phyloP scores from a whole-genome alignment of 2,329 filamentous ascomycete species.

The Fusarium metavorans region DNA sequence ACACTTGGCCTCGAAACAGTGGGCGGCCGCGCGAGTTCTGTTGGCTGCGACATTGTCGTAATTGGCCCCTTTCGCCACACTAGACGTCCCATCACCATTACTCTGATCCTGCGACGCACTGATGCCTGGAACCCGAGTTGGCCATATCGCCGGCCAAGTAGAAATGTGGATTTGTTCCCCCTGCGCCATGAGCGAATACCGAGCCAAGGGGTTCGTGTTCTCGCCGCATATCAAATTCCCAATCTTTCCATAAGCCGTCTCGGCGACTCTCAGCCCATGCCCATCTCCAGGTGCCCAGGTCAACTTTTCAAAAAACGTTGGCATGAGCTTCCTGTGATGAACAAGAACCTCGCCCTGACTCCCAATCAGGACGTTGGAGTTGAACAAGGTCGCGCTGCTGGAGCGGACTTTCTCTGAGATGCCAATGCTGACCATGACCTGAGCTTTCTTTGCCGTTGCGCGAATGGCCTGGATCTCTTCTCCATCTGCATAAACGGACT shows the following conservation, averaged over 20 bases:
- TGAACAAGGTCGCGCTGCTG: conserved; percentile 62
- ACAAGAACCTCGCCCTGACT: conserved; percentile 58
- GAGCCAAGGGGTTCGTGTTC: conserved; percentile 68
- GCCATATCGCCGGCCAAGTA: conserved; percentile 67
- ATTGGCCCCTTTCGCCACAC: conserved; percentile 43
- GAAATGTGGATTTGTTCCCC: conserved; percentile 68
- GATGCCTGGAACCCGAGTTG: conserved; percentile 50
- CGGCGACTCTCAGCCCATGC: conserved; percentile 58
- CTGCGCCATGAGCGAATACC: conserved; percentile 65
- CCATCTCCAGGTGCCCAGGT: conserved; percentile 67
- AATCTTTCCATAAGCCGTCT: conserved; percentile 59
- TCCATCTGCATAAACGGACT: conserved; percentile 60
- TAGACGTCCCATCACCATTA: too few relatives aligned
- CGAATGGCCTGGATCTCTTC: conserved; percentile 58
- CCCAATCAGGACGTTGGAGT: conserved; percentile 63
- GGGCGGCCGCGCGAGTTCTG: conserved; percentile 62
- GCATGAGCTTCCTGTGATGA: conserved; percentile 66
- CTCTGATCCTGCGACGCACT: not conserved
- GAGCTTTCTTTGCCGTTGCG: conserved; percentile 50
- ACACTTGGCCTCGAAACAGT: conserved; percentile 69
- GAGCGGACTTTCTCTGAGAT: conserved; percentile 60
- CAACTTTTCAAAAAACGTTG: conserved; percentile 69
- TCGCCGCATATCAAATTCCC: conserved; percentile 67
- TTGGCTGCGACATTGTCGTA: conserved; percentile 68
- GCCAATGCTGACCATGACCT: conserved; percentile 60